These are phyloP conservation scores for Pythium periplocum DNA, from an alignment of 352 stramenopile genomes.

Conservation along the genomic window DNA sequence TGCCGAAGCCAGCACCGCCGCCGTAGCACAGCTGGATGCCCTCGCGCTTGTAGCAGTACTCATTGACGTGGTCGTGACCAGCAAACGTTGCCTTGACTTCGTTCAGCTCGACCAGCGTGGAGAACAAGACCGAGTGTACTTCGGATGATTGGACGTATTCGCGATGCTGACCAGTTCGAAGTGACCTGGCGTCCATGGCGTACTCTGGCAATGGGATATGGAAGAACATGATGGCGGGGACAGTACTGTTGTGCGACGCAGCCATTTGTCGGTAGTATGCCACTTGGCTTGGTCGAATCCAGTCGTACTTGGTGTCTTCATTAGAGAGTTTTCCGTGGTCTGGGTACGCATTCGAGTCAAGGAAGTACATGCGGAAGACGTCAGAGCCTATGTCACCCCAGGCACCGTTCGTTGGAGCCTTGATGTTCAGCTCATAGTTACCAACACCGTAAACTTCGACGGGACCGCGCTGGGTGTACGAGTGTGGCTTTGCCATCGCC, in stretches of 20 bases:
- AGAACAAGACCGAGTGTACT: conserved; percentile 14
- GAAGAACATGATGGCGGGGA: conserved; percentile 32
- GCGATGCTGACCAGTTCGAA: neutral
- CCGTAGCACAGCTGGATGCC: conserved; percentile 28
- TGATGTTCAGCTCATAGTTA: conserved; percentile 56
- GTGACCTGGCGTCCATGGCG: neutral
- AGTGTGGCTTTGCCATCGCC: conserved; percentile 26
- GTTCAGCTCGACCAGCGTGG: conserved; percentile 14
- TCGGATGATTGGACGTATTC: conserved; percentile 9
- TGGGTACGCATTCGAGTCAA: conserved; percentile 42
- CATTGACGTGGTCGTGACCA: conserved; percentile 21
- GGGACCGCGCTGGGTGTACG: conserved; percentile 46
- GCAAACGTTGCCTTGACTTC: conserved; percentile 31
- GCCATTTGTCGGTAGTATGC: conserved; percentile 16
- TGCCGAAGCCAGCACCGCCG: conserved; percentile 19
- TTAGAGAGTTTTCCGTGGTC: conserved; percentile 8
- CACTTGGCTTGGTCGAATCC: conserved; percentile 19
- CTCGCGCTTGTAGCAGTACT: conserved; percentile 22
- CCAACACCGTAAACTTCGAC: conserved; percentile 42
- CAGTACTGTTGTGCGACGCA: conserved; percentile 3
- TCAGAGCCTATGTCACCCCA: conserved; percentile 27
- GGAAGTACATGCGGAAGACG: conserved; percentile 70
- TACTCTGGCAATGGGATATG: conserved; percentile 22
- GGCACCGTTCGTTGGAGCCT: conserved; percentile 27
- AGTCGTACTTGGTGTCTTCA: conserved; percentile 13